These are phyloP conservation scores for Colletotrichum sp. DNA, from an alignment of 2,329 filamentous ascomycete species.

Conservation along the genomic window DNA sequence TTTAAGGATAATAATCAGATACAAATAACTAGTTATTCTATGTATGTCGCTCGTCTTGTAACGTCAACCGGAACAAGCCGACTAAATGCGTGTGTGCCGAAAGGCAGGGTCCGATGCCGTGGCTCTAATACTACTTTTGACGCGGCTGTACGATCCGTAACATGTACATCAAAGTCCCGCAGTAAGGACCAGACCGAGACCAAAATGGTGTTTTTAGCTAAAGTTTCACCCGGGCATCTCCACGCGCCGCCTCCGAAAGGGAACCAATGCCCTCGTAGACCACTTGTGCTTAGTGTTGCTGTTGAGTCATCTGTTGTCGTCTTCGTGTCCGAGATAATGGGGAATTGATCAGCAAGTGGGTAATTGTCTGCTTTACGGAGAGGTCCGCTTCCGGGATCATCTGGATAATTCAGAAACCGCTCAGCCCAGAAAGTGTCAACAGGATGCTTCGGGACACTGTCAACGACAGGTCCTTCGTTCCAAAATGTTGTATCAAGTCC, in stretches of 20 bases:
- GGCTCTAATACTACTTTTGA: background rate
- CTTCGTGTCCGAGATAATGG: background rate
- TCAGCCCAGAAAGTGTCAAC: conserved; percentile 22
- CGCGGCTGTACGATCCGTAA: background rate
- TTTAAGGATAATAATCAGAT: background rate
- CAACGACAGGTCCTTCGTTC: background rate
- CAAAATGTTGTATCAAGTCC: background rate
- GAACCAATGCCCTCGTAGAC: conserved; percentile 5
- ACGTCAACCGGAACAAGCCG: background rate
- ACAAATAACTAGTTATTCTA: background rate
- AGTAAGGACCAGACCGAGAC: background rate
- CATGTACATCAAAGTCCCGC: background rate
- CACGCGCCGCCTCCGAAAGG: conserved; percentile 12
- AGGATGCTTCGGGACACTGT: background rate
- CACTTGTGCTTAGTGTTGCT: background rate
- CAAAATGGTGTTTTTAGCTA: conserved; percentile 8
- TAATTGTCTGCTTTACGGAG: background rate
- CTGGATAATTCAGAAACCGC: conserved; percentile 20
- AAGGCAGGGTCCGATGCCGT: background rate
- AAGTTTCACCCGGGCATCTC: conserved; percentile 10
- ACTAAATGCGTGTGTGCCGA: conserved; percentile 6
- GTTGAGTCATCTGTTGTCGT: background rate
- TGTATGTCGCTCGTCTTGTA: background rate
- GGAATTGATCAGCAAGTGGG: background rate
- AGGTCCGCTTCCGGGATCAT: conserved; percentile 20